Evolutionary conservation across 106 monocot species (phyloP).

Genomic region (Apostasia ramifera): DNA sequence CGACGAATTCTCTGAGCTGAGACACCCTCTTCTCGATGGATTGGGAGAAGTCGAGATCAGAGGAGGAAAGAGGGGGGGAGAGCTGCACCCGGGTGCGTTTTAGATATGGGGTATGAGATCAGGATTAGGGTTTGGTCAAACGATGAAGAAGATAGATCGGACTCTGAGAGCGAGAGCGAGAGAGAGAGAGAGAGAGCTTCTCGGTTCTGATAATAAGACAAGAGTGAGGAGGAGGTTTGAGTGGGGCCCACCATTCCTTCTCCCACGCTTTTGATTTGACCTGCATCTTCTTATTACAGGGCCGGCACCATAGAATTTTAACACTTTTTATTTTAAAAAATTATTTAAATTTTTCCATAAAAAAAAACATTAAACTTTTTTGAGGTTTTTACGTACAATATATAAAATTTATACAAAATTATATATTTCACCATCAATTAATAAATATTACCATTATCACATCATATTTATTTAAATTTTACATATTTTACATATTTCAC

Average conservation of each 20-base stretch:
- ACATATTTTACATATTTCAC: too few species aligned
- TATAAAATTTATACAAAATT: too few species aligned
- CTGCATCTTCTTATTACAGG: too few species aligned
- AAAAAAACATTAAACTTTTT: too few species aligned
- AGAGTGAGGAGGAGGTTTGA: background rate
- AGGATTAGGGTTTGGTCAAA: constrained; percentile 7
- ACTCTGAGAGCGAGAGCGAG: background rate
- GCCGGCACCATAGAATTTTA: too few species aligned
- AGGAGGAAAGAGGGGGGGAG: background rate
- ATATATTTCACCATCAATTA: too few species aligned
- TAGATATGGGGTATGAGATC: background rate
- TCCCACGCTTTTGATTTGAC: background rate
- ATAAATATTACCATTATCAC: too few species aligned
- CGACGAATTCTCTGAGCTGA: background rate
- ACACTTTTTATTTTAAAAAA: too few species aligned
- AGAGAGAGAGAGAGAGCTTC: background rate
- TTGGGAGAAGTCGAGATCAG: background rate
- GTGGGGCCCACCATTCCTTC: background rate
- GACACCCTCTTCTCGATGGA: background rate
- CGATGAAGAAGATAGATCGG: background rate
- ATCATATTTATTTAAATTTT: too few species aligned
- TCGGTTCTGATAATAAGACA: background rate
- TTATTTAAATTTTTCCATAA: too few species aligned
- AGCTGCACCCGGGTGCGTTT: background rate
- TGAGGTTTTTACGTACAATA: too few species aligned